phyloP scores from a whole-genome alignment of 2,329 filamentous ascomycete genomes.

The Pseudogymnoascus sp. region DNA sequence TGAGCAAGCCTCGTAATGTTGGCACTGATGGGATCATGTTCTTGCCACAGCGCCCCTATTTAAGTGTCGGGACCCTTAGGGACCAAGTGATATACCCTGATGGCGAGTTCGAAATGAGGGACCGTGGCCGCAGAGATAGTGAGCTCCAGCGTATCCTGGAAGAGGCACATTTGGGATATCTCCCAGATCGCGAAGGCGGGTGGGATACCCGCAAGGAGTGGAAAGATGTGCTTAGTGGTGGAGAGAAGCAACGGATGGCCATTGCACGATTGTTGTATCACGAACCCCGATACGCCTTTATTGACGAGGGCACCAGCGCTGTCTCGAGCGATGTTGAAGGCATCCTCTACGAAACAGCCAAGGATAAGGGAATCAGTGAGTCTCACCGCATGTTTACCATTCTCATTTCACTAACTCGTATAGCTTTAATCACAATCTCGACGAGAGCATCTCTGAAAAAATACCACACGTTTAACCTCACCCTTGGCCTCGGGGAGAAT shows the following conservation, averaged over 20 bases:
- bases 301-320: slow-evolving; percentile 92
- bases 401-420: slow-evolving; percentile 3
- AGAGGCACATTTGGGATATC: slow-evolving; percentile 77
- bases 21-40: slow-evolving; percentile 97
- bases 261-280: slow-evolving; percentile 90
- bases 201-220: slow-evolving; percentile 97
- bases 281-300: slow-evolving; percentile 86
- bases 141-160: slow-evolving; percentile 75
- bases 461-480: slow-evolving; percentile 88
- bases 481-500: slow-evolving; percentile 69
- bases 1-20: slow-evolving; percentile 72
- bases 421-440: slow-evolving; percentile 87
- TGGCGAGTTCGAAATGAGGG: slow-evolving; percentile 86
- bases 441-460: slow-evolving; percentile 91
- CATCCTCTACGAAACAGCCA: slow-evolving; percentile 83
- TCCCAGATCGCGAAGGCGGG: slow-evolving; percentile 85
- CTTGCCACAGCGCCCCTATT: slow-evolving; percentile 85
- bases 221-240: slow-evolving; percentile 96
- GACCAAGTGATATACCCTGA: slow-evolving; percentile 98
- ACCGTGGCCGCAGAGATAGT: slow-evolving; percentile 67
- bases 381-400: slow-evolving; percentile 23
- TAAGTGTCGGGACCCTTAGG: slow-evolving; percentile 83
- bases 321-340: slow-evolving; percentile 94
- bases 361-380: slow-evolving; percentile 87
- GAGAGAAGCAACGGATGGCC: slow-evolving; percentile 93